Percentiles rank a stretch among this genome's conserved stretches.
Conservation (phyloP, 306 rosid genomes). For the Pterocarpus santalinus region DNA sequence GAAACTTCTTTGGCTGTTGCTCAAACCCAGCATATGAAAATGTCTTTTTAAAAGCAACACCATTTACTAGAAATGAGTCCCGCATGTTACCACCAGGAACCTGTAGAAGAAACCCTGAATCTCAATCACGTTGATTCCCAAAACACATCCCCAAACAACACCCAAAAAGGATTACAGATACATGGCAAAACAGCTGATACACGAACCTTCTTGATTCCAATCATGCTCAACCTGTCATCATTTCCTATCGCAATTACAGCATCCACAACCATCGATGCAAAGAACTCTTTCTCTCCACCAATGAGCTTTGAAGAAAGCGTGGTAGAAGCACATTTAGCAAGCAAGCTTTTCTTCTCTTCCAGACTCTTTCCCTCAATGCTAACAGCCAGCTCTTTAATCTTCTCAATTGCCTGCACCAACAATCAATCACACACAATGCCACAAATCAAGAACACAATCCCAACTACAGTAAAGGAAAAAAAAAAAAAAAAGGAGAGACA, state of each 20-base stretch:
- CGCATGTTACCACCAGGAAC: conserved; percentile 99
- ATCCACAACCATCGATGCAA: conserved; percentile 96
- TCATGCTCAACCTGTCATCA: conserved; percentile 96
- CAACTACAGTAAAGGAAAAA: neutral
- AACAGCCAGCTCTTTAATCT: conserved; percentile 79
- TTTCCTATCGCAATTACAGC: conserved; percentile 87
- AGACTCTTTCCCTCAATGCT: conserved; percentile 98
- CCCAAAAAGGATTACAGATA: neutral
- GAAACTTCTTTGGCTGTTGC: conserved; percentile 97
- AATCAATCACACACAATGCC: neutral
- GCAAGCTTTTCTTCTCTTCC: conserved; percentile 87
- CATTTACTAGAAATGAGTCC: conserved; percentile 92
- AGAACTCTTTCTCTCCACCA: conserved; percentile 97
- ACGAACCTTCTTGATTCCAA: conserved; percentile 94
- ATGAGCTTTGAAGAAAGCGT: conserved; percentile 98
- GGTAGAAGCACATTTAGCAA: conserved; percentile 95
- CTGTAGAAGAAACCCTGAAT: conserved; percentile 58
- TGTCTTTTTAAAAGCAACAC: conserved; percentile 98
- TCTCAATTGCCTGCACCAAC: conserved; percentile 79
- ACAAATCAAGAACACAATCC: conserved; percentile 12
- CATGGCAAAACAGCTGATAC: neutral
- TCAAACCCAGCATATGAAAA: conserved; percentile 99
- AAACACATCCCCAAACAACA: conserved; percentile 19
- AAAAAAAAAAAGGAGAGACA: neutral
- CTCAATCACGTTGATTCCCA: conserved; percentile 30